phyloP scores from a whole-genome alignment of 73 alveolate species.

The Blepharisma stoltei region DNA sequence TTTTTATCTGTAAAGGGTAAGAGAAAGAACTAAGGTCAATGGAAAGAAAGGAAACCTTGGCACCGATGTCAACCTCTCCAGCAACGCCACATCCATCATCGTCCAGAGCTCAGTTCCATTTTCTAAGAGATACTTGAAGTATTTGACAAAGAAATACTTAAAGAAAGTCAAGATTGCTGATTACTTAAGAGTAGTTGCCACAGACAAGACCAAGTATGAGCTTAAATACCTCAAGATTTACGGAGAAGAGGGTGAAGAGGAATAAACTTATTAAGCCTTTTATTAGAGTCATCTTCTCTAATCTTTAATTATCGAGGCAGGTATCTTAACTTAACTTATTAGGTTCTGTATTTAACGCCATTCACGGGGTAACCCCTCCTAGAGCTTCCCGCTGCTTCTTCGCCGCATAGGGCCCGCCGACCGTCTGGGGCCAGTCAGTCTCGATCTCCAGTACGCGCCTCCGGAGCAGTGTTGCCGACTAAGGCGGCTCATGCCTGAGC shows the following conservation, averaged over 20 bases:
- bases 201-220: conserved; percentile 71
- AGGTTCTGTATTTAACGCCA: no score
- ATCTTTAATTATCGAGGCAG: not conserved
- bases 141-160: conserved; percentile 83
- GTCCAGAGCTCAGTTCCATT: conserved; percentile 64
- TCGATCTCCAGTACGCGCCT: no score
- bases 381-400: no score
- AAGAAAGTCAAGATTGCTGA: conserved; percentile 80
- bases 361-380: no score
- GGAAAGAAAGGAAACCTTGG: conserved; percentile 64
- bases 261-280: conserved; percentile 28
- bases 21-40: conserved; percentile 52
- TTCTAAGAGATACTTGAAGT: conserved; percentile 90
- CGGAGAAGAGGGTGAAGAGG: conserved; percentile 68
- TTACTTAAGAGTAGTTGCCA: conserved; percentile 76
- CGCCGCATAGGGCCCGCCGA: no score
- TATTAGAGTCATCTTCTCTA: conserved; percentile 13
- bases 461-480: no score
- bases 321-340: no score
- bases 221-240: conserved; percentile 81
- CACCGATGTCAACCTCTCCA: conserved; percentile 43
- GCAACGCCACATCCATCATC: conserved; percentile 43
- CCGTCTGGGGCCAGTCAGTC: no score
- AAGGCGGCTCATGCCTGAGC: no score
- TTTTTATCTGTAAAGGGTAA: no score